Evolutionary conservation across 192 early-diverging fungal genomes (phyloP).

Genomic region (Entrophospora sp.): DNA sequence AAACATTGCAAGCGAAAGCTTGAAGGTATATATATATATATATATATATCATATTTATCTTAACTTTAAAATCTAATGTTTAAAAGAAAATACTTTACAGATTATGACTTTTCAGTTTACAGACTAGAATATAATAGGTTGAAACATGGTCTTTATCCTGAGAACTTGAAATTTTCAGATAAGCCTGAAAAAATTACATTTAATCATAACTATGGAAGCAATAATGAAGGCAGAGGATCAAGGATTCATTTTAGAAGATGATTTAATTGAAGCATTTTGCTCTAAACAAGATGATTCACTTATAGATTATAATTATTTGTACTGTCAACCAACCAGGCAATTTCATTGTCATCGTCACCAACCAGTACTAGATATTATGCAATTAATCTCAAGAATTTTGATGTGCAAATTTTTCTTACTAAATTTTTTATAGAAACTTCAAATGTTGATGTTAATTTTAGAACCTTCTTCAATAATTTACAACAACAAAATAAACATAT

Average conservation of each 20-base stretch:
- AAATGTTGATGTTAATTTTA: no score
- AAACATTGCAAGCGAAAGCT: background rate
- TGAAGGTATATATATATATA: background rate
- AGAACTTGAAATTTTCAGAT: background rate
- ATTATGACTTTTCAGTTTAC: no score
- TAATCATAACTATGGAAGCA: background rate
- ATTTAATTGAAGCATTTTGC: background rate
- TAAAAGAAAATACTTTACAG: background rate
- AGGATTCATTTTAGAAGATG: background rate
- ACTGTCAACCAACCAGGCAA: background rate
- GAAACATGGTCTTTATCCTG: no score
- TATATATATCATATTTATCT: background rate
- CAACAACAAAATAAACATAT: no score
- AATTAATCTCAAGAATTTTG: no score
- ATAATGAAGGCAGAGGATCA: background rate
- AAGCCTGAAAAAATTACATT: background rate
- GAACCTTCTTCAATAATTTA: no score
- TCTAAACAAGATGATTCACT: background rate
- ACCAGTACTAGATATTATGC: no score
- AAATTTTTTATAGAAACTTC: no score
- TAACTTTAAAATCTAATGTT: no score
- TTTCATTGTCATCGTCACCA: background rate
- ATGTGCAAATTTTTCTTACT: no score
- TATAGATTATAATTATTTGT: no score
- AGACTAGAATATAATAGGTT: no score